Percentiles rank a stretch among this genome's conserved stretches.
These are phyloP conservation scores for Odonthalia washingtoniensis DNA, from an alignment of 31 red algal genomes.

Conservation along the genomic window DNA sequence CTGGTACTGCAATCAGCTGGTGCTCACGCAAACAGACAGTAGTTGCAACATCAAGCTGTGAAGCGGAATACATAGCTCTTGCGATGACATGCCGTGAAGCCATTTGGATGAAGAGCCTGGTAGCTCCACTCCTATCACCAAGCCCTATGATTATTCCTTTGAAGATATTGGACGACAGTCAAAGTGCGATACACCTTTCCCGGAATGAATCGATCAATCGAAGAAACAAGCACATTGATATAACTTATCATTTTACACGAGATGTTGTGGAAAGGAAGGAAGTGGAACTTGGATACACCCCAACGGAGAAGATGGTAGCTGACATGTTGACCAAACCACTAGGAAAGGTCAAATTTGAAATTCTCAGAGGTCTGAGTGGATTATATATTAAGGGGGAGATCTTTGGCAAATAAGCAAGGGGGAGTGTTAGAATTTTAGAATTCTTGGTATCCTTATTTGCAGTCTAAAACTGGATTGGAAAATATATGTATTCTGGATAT, in stretches of 20 bases:
- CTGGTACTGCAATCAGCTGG: constrained; percentile 13
- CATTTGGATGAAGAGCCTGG: neutral
- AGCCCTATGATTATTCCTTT: neutral
- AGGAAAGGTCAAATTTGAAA: too few relatives aligned
- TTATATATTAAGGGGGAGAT: too few relatives aligned
- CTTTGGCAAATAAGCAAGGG: too few relatives aligned
- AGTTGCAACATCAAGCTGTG: constrained; percentile 29
- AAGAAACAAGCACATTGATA: too few relatives aligned
- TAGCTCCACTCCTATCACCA: neutral
- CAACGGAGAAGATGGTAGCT: neutral
- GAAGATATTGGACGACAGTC: neutral
- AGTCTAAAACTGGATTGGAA: too few relatives aligned
- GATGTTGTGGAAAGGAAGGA: neutral
- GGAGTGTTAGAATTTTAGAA: too few relatives aligned
- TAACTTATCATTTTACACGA: neutral
- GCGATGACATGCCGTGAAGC: neutral
- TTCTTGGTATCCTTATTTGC: too few relatives aligned
- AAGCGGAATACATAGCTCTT: constrained; percentile 19
- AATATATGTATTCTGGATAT: too few relatives aligned
- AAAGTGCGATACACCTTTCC: neutral
- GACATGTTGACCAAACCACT: neutral
- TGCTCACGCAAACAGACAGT: neutral
- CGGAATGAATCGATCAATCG: neutral
- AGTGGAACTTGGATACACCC: neutral
- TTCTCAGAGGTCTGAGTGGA: too few relatives aligned